These are phyloP conservation scores for Ceriops tagal DNA, from an alignment of 345 rosid genomes.

Conservation along the genomic window DNA sequence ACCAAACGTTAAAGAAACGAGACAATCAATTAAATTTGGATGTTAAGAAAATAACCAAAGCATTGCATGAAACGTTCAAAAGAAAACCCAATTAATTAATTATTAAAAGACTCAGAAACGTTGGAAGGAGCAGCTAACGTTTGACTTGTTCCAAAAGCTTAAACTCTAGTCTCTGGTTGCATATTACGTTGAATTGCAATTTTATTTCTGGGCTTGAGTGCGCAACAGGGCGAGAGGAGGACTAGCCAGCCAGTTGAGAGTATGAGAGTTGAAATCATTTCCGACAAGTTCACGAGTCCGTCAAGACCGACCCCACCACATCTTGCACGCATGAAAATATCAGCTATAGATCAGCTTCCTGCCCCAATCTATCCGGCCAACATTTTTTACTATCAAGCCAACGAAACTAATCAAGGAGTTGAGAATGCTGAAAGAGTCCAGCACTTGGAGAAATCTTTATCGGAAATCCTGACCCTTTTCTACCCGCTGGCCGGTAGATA, in stretches of 20 bases:
- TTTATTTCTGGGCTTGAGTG: no score
- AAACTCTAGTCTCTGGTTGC: no score
- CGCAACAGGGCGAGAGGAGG: neutral
- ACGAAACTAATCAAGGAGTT: neutral
- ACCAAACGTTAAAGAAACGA: no score
- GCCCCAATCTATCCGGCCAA: conserved; percentile 14
- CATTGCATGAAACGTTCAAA: no score
- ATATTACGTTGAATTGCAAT: no score
- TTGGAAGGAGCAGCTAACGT: no score
- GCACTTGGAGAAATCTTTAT: conserved; percentile 20
- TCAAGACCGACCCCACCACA: conserved; percentile 25
- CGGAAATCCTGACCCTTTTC: conserved; percentile 22
- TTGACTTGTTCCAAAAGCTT: no score
- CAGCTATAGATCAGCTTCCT: conserved; percentile 26
- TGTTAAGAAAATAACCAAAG: no score
- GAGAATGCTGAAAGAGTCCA: neutral
- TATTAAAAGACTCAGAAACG: no score
- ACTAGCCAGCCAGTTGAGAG: neutral
- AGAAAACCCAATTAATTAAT: no score
- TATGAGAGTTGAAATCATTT: conserved; percentile 23
- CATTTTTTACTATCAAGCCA: conserved; percentile 21
- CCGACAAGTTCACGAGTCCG: conserved; percentile 24
- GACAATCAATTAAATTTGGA: no score
- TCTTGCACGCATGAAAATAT: conserved; percentile 13
- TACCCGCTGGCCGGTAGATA: conserved; percentile 29